Percentiles rank a stretch among this genome's conserved stretches.
These are phyloP conservation scores for Trametes cinnabarina DNA, from an alignment of 768 basidiomycete species.

Conservation along the genomic window DNA sequence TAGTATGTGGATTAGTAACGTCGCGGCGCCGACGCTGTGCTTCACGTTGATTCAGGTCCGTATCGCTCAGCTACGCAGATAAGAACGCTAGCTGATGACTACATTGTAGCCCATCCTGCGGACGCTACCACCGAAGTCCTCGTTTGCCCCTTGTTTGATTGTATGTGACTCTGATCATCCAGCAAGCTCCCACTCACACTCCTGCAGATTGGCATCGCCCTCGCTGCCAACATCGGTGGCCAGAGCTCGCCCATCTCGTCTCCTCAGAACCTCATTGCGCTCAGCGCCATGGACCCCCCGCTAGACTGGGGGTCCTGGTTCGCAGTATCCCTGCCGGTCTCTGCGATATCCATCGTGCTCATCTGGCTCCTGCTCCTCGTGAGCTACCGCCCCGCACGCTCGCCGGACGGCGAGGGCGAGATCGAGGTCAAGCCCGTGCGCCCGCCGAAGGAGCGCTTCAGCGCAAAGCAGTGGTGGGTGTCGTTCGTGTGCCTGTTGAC, in stretches of 20 bases:
- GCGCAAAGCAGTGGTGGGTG: conserved; percentile 87
- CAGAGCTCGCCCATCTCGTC: conserved; percentile 97
- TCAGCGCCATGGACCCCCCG: conserved; percentile 80
- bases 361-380: conserved; percentile 90
- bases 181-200: neutral
- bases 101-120: conserved; percentile 80
- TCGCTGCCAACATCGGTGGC: conserved; percentile 98
- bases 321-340: conserved; percentile 88
- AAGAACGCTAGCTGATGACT: conserved; percentile 11
- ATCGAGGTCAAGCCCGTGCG: conserved; percentile 84
- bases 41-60: conserved; percentile 91
- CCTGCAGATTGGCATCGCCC: conserved; percentile 84
- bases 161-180: conserved; percentile 45
- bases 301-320: conserved; percentile 95
- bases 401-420: conserved; percentile 71
- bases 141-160: conserved; percentile 89
- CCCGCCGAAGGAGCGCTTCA: conserved; percentile 79
- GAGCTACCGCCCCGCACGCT: conserved; percentile 72
- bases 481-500: conserved; percentile 78
- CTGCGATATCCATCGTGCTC: conserved; percentile 76
- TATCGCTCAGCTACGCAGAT: neutral
- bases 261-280: conserved; percentile 94
- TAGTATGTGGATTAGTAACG: conserved; percentile 99
- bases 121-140: conserved; percentile 80
- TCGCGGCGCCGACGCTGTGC: conserved; percentile 95